These are phyloP conservation scores for Rhododendron griersonianum DNA, from an alignment of 148 eudicot genomes.

Conservation along the genomic window DNA sequence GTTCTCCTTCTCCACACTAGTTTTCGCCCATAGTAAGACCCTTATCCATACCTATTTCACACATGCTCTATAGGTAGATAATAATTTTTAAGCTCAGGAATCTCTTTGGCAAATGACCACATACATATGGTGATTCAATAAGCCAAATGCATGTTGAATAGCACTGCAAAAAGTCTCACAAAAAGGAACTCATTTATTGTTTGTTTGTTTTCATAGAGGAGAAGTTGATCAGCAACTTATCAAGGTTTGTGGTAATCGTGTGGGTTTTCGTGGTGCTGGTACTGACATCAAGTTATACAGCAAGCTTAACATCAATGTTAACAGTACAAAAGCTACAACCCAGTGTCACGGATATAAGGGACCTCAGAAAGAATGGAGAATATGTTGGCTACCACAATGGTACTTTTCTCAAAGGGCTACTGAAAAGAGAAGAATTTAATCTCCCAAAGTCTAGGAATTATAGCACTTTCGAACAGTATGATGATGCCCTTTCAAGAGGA, in stretches of 20 bases:
- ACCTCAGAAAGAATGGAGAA: slow-evolving; percentile 3
- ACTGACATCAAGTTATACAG: slow-evolving; percentile 14
- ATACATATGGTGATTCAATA: no score
- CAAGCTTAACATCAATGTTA: slow-evolving; percentile 16
- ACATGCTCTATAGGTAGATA: background rate
- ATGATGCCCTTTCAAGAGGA: slow-evolving; percentile 25
- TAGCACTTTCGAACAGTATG: slow-evolving; percentile 12
- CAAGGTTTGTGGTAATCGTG: background rate
- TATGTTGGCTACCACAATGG: slow-evolving; percentile 18
- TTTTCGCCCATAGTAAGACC: slow-evolving; percentile 68
- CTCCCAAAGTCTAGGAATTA: background rate
- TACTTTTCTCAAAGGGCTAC: slow-evolving; percentile 4
- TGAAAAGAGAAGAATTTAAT: background rate
- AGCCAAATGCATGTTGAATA: background rate
- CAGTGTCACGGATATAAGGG: slow-evolving; percentile 1
- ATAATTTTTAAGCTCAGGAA: no score
- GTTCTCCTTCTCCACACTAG: slow-evolving; percentile 69
- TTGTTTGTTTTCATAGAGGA: background rate
- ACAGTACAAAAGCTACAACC: slow-evolving; percentile 15
- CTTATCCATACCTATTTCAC: background rate
- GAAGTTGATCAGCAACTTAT: background rate
- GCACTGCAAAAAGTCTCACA: background rate
- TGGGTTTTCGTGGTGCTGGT: background rate
- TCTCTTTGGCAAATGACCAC: no score
- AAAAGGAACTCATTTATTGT: background rate